phyloP scores from a whole-genome alignment of 148 eudicot genomes.

The Simmondsia chinensis region DNA sequence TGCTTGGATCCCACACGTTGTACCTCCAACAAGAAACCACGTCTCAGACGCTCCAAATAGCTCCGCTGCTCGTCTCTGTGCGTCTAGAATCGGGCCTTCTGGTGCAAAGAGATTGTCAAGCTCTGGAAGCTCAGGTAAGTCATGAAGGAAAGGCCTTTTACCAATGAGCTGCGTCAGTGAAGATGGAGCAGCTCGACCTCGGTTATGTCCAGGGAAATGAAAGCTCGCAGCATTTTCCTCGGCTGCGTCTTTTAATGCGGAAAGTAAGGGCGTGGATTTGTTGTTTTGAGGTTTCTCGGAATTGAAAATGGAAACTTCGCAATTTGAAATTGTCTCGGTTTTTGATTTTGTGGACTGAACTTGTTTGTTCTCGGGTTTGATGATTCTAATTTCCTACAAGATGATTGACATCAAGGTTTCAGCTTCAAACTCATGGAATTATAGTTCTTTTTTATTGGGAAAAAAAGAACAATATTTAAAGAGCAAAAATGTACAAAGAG shows the following conservation, averaged over 20 bases:
- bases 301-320: not conserved
- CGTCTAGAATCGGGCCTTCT: conserved; percentile 57
- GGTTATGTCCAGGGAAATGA: conserved; percentile 88
- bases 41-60: conserved; percentile 77
- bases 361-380: conserved; percentile 11
- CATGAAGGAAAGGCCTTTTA: conserved; percentile 40
- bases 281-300: conserved; percentile 6
- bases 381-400: conserved; percentile 20
- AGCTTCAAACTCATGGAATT: not conserved
- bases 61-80: conserved; percentile 59
- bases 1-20: conserved; percentile 78
- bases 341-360: conserved; percentile 4
- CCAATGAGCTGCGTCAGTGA: conserved; percentile 60
- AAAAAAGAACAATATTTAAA: too few relatives aligned
- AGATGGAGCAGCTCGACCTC: conserved; percentile 66
- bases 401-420: not conserved
- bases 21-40: conserved; percentile 94
- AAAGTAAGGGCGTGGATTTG: conserved; percentile 41
- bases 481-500: too few relatives aligned
- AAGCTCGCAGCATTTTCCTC: conserved; percentile 58
- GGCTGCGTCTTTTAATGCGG: conserved; percentile 53
- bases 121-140: conserved; percentile 61
- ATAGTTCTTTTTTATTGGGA: too few relatives aligned
- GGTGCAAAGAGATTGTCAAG: conserved; percentile 66
- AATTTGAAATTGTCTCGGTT: not conserved